Conservation (phyloP, 805 yeast species). For the Pichia scutulata region DNA sequence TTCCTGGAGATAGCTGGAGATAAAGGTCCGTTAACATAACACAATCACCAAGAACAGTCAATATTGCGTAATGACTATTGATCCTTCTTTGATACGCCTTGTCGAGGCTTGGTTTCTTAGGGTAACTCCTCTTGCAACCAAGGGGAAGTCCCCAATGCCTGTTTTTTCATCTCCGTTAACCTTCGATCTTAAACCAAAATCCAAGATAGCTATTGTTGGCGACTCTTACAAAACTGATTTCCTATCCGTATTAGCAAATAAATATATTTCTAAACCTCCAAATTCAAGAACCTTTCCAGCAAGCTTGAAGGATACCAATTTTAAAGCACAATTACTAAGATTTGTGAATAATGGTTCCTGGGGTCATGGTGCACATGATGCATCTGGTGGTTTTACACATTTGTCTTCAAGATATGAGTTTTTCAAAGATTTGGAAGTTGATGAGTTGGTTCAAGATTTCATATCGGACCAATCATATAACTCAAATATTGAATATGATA, state of each 20-base stretch:
- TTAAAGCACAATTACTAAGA: conserved; percentile 34
- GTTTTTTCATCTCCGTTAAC: conserved; percentile 36
- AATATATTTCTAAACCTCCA: conserved; percentile 45
- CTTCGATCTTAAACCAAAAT: conserved; percentile 31
- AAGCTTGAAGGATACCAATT: conserved; percentile 35
- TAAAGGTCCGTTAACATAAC: too few species aligned
- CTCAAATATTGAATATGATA: conserved; percentile 30
- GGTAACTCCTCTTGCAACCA: not conserved
- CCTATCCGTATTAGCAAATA: conserved; percentile 49
- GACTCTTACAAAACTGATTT: conserved; percentile 43
- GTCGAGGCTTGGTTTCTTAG: conserved; percentile 12
- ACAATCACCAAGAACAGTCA: too few species aligned
- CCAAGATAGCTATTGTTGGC: conserved; percentile 52
- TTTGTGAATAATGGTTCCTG: conserved; percentile 30
- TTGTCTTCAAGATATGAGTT: conserved; percentile 85
- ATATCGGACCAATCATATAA: conserved; percentile 50
- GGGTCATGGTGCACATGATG: conserved; percentile 31
- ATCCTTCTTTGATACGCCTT: conserved; percentile 4
- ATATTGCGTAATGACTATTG: not conserved
- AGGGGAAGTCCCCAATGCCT: not conserved
- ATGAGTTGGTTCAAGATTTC: conserved; percentile 56
- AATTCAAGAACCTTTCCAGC: conserved; percentile 49
- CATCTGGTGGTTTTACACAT: conserved; percentile 51
- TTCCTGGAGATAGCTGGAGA: not conserved
- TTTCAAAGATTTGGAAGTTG: conserved; percentile 70